phyloP scores from a whole-genome alignment of 768 basidiomycete species.

The Phanerochaete carnosa region DNA sequence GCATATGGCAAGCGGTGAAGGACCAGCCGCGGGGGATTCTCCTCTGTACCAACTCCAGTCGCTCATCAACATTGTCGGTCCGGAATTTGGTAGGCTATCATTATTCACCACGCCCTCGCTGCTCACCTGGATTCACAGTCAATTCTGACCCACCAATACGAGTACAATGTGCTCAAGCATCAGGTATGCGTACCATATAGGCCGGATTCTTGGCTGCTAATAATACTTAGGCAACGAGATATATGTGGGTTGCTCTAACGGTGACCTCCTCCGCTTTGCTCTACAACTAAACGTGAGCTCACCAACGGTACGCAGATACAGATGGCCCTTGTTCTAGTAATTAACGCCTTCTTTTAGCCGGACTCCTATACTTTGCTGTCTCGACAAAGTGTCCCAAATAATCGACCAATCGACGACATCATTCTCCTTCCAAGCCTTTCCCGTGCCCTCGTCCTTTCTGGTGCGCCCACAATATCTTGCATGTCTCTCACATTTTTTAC shows the following conservation, averaged over 20 bases:
- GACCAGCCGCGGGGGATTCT: conserved; percentile 28
- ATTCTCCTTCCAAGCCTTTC: conserved; percentile 74
- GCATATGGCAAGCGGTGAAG: neutral
- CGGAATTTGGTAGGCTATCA: conserved; percentile 16
- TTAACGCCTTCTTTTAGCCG: conserved; percentile 10
- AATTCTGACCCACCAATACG: conserved; percentile 5
- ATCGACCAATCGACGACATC: conserved; percentile 78
- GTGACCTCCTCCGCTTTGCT: conserved; percentile 77
- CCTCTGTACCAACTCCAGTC: conserved; percentile 55
- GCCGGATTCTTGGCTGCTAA: neutral
- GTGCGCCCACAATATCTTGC: conserved; percentile 33
- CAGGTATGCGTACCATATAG: conserved; percentile 38
- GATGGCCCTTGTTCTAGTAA: neutral
- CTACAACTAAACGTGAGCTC: conserved; percentile 53
- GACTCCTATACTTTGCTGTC: conserved; percentile 23
- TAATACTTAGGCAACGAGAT: conserved; percentile 68
- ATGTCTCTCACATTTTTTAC: conserved; percentile 1
- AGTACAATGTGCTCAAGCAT: conserved; percentile 47
- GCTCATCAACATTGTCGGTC: conserved; percentile 16
- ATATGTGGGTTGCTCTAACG: conserved; percentile 83
- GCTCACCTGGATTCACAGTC: conserved; percentile 1
- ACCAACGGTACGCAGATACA: conserved; percentile 36
- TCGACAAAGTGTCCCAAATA: conserved; percentile 63
- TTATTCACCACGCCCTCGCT: neutral
- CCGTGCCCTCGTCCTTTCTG: conserved; percentile 72